A percentile compares a stretch with the other conserved stretches of the same genome.
Evolutionary conservation across 176 grass and related monocot genomes (phyloP).

Genomic region (Musa schizocarpa): DNA sequence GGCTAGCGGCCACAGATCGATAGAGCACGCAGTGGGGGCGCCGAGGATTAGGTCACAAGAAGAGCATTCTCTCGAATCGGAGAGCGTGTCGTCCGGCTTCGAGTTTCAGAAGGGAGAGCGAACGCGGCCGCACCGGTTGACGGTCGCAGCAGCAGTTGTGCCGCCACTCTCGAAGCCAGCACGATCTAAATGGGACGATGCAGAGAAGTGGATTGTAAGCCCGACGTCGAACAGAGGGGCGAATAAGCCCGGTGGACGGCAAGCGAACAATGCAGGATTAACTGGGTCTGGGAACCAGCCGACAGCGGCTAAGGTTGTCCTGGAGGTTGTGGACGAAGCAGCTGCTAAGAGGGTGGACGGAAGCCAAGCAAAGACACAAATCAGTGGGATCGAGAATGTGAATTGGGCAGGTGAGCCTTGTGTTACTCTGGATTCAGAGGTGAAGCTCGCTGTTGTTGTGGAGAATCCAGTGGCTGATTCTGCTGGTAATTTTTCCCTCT

Average conservation of each 20-base stretch:
- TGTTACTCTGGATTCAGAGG: constrained; percentile 35
- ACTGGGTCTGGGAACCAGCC: constrained; percentile 27
- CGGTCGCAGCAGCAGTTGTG: constrained; percentile 15
- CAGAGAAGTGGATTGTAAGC: constrained; percentile 97
- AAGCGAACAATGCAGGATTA: constrained; percentile 45
- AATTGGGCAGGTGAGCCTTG: constrained; percentile 50
- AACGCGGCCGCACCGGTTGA: constrained; percentile 20
- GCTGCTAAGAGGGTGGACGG: constrained; percentile 83
- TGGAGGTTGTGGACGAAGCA: constrained; percentile 64
- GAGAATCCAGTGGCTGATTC: constrained; percentile 45
- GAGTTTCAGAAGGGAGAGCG: constrained; percentile 79
- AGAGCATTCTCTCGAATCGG: constrained; percentile 64
- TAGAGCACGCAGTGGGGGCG: constrained; percentile 26
- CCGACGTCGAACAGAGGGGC: constrained; percentile 37
- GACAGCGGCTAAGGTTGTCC: constrained; percentile 56
- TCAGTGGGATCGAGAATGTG: constrained; percentile 33
- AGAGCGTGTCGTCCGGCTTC: constrained; percentile 69
- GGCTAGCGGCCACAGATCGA: constrained; percentile 23
- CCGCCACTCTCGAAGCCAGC: constrained; percentile 65
- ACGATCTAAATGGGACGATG: constrained; percentile 94
- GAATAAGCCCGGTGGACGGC: constrained; percentile 23
- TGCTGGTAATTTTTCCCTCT: constrained; percentile 32
- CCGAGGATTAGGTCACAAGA: constrained; percentile 42
- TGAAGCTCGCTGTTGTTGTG: constrained; percentile 32
- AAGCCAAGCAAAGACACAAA: constrained; percentile 71